phyloP scores from a whole-genome alignment of 1,284 basidiomycete species.

The Tilletia caries region DNA sequence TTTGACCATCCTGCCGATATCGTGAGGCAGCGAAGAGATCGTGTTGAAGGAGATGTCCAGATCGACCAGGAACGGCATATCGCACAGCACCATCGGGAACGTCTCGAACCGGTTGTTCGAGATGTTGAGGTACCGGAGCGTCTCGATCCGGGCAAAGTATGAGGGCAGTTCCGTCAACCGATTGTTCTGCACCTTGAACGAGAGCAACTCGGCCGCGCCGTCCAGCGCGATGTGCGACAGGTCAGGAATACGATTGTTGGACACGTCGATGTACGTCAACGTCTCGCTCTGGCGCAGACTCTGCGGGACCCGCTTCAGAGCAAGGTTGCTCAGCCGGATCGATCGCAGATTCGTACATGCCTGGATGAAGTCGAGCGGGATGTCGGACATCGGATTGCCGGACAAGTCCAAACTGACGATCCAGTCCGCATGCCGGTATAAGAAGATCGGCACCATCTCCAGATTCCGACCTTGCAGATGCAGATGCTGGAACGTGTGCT shows the following conservation, averaged over 20 bases:
- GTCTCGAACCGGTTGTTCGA: constrained; percentile 90
- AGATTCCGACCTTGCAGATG: constrained; percentile 80
- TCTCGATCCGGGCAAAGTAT: constrained; percentile 73
- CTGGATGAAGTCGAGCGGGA: constrained; percentile 94
- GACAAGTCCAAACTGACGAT: constrained; percentile 86
- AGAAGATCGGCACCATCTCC: constrained; percentile 81
- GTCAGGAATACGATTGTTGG: constrained; percentile 86
- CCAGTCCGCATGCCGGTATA: constrained; percentile 80
- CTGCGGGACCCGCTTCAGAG: constrained; percentile 86
- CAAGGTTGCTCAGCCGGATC: constrained; percentile 85
- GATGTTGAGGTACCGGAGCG: constrained; percentile 79
- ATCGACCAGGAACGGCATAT: constrained; percentile 71
- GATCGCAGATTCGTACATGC: constrained; percentile 79
- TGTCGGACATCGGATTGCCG: constrained; percentile 90
- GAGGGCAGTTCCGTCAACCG: constrained; percentile 80
- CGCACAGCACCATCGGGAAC: constrained; percentile 75
- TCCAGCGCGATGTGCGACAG: constrained; percentile 82
- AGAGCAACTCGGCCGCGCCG: constrained; percentile 69
- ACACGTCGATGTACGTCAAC: constrained; percentile 80
- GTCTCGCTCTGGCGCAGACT: constrained; percentile 73
- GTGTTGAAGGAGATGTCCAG: constrained; percentile 95
- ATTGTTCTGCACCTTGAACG: constrained; percentile 86
- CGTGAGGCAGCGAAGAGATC: constrained; percentile 75
- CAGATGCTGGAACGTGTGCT: constrained; percentile 67
- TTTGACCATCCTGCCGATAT: constrained; percentile 66